Conservation (phyloP, 2,329 filamentous ascomycete species). For the Colletotrichum godetiae region DNA sequence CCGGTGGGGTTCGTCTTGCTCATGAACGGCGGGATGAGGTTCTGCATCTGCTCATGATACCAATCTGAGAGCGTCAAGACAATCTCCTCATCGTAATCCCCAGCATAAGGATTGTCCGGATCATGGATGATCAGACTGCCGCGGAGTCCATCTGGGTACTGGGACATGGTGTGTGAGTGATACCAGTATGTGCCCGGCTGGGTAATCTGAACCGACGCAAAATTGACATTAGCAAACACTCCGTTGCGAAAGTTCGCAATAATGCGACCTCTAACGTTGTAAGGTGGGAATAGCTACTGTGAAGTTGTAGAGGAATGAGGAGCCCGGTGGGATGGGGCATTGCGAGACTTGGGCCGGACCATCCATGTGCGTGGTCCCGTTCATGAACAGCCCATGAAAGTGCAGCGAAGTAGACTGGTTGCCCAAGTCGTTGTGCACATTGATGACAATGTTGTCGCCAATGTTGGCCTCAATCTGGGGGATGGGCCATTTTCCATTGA, state of each 20-base stretch:
- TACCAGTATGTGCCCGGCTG: constrained; percentile 86
- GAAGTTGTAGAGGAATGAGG: constrained; percentile 76
- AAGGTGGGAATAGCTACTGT: constrained; percentile 55
- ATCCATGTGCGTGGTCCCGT: constrained; percentile 77
- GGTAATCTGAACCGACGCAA: constrained; percentile 52
- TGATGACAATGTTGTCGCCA: constrained; percentile 71
- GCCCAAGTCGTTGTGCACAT: constrained; percentile 68
- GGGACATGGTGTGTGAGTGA: constrained; percentile 74
- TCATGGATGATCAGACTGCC: constrained; percentile 76
- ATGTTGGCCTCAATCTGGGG: constrained; percentile 72
- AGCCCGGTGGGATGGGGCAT: constrained; percentile 72
- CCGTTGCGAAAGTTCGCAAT: no score
- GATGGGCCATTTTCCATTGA: constrained; percentile 82
- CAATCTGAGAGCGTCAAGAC: constrained; percentile 76
- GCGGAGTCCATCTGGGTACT: constrained; percentile 76
- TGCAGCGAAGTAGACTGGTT: constrained; percentile 73
- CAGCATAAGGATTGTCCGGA: constrained; percentile 45
- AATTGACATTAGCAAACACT: no score
- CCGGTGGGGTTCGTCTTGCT: constrained; percentile 66
- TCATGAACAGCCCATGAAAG: constrained; percentile 79
- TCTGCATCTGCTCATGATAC: constrained; percentile 72
- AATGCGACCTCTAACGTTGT: no score
- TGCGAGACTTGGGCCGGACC: constrained; percentile 75
- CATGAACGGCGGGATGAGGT: constrained; percentile 61
- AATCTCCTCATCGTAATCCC: constrained; percentile 70